A percentile compares a stretch with the other conserved stretches of the same genome.
Evolutionary conservation across 1,139 yeast genomes (phyloP).

Genomic region (Diutina mesorugosa): DNA sequence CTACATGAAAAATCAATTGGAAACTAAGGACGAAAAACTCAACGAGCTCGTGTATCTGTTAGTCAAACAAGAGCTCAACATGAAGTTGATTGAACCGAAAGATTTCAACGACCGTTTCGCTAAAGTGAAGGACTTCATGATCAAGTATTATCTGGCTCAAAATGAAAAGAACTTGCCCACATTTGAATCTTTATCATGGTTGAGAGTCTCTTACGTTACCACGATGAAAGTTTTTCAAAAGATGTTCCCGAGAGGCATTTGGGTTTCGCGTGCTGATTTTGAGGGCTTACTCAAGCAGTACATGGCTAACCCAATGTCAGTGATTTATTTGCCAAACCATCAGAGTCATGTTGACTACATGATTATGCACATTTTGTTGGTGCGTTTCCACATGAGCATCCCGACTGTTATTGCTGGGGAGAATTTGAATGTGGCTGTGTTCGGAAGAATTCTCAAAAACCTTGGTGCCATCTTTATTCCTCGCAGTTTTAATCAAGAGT

Average conservation of each 20-base stretch:
- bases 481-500: conserved; percentile 34
- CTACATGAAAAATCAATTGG: conserved; percentile 23
- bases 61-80: conserved; percentile 26
- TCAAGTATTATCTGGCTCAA: conserved; percentile 22
- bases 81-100: conserved; percentile 24
- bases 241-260: conserved; percentile 33
- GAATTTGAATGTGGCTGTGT: conserved; percentile 49
- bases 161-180: conserved; percentile 26
- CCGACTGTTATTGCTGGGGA: conserved; percentile 63
- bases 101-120: conserved; percentile 22
- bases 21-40: conserved; percentile 19
- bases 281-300: conserved; percentile 18
- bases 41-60: conserved; percentile 26
- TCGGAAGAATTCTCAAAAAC: conserved; percentile 33
- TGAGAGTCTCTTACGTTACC: conserved; percentile 26
- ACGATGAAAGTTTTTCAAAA: conserved; percentile 20
- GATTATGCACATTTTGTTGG: conserved; percentile 43
- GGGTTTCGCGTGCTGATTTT: conserved; percentile 25
- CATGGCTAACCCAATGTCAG: conserved; percentile 29
- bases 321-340: conserved; percentile 38
- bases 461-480: conserved; percentile 38
- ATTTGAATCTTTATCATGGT: conserved; percentile 8
- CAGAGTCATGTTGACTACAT: conserved; percentile 58
- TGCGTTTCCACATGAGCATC: conserved; percentile 41
- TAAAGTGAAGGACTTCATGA: conserved; percentile 28